Percentiles rank a stretch among this genome's conserved stretches.
phyloP scores from a whole-genome alignment of 257 asterid genomes.

The Solanum lycopersicoides region DNA sequence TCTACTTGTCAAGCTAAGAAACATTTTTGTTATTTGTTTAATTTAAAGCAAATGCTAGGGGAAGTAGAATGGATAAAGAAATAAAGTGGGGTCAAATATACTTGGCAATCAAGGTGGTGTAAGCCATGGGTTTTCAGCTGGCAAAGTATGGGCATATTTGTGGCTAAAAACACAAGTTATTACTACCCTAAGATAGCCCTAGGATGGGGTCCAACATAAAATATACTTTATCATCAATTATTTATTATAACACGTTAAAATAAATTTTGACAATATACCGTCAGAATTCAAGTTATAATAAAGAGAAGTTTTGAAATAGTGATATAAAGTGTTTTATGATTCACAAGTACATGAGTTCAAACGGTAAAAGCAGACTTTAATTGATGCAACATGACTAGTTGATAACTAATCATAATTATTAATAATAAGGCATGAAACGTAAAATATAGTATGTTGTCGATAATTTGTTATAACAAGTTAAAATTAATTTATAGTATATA shows the following conservation, averaged over 20 bases:
- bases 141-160: constrained; percentile 35
- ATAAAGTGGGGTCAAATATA: background rate
- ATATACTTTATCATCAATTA: background rate
- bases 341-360: background rate
- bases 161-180: constrained; percentile 1
- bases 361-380: background rate
- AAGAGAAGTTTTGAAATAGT: background rate
- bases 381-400: no score
- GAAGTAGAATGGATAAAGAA: background rate
- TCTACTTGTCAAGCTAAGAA: background rate
- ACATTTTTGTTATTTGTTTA: background rate
- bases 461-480: background rate
- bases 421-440: background rate
- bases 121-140: constrained; percentile 19
- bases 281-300: background rate
- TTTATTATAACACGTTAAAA: background rate
- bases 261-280: background rate
- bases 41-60: background rate
- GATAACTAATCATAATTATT: no score
- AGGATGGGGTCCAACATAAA: background rate
- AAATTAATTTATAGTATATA: background rate
- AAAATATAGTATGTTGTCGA: no score
- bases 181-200: background rate
- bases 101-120: constrained; percentile 20
- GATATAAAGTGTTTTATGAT: background rate